Evolutionary conservation across 371 early-diverging fungal genomes (phyloP), one percentile per base, ranked within the genome.

Genomic region (Apophysomyces elegans): DNA sequence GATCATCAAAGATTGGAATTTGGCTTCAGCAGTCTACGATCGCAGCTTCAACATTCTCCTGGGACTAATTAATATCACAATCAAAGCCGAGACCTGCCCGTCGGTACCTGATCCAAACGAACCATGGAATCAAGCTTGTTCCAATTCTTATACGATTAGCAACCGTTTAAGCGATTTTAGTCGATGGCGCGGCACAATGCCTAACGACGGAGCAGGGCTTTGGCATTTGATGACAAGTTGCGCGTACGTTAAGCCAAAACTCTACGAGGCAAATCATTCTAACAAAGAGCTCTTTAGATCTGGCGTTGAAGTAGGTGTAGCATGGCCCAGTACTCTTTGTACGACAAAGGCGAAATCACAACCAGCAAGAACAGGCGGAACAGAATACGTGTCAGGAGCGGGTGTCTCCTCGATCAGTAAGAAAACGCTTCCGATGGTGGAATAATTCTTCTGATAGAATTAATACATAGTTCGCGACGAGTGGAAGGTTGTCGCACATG

Each of bases 401-500:
- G 96, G 91, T 36, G 92, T 98, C 2, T 94, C 95, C n/a, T 90
- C 96, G 0, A 83, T 89, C 26, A 72, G 83, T 83, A 78, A 82
- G 76, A 69, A 61, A 45, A 46, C 4, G 45, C 37, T 12, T 47
- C 8, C 14, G 14, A 65, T 21, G 7, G 35, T 44, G 36, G n/a
- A 59, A 35, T 26, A 6, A 8, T 35, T 7, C 32, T 37, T 9
- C 35, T 32, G 43, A 46, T 18, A 46, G 18, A n/a, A 26, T 43
- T 50, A 58, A 41, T 36, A 4, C 37, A 14, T 61, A 83, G 90
- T 90, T 39, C 82, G 88, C 14, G 90, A 89, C 56, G 95, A 95
- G 71, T 98, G 96, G 96, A 93, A 95, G 75, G 95, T 97, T 1
- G 91, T 97, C 7, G 98, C 97, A 11, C 98, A 98, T 70, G 95